Base-by-base conservation (phyloP, 257 asterid genomes). In the Verbena officinalis region DNA sequence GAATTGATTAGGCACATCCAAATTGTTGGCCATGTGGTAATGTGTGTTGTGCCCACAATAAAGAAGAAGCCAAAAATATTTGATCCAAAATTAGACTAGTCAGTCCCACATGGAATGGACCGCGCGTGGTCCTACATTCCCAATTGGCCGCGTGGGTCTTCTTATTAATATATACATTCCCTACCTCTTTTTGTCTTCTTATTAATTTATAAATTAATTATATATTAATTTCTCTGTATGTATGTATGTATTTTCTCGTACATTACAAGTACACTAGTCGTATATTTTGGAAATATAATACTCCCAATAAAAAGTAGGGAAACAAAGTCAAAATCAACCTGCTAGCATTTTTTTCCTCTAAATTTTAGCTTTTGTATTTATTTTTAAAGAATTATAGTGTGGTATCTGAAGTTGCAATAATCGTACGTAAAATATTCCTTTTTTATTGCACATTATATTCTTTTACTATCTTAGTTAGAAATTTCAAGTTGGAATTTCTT, bases 251-350 rank as follows among this genome's bases (percentile, higher is more conserved):
- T 21, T 43, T 38, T 64, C 57, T 55, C 50, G 71, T 64, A 64
- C 76, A 64, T 15, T 64, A 45, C 39, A 63, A 71, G 71, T 55
- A 71, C 75, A 55, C 39, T 27, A 23, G 6, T 45, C 60, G 39
- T 71, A 62, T 63, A n/a, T 44, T 67, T 19, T 44, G 54, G 58
- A 22, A 22, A 60, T 2, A 42, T 22, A 19, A 60, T 22, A n/a
- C 58, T 11, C 58, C 58, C 36, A 52, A 23, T 22, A 21, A 14
- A 14, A 15, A 12, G 19, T 14, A 53, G 39, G 40, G 58, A 7
- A 53, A 24, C 13, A 13, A 52, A n/a, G 58, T 52, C 58, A 53
- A 24, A 53, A 23, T n/a, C 8, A 0, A 23, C 21, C 12, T 53
- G 33, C 33, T 27, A 27, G 23, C 3, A 4, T 7, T 45, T 45